Base-by-base conservation (phyloP, 2,329 filamentous ascomycete species). In the Rasamsonia emersonii region DNA sequence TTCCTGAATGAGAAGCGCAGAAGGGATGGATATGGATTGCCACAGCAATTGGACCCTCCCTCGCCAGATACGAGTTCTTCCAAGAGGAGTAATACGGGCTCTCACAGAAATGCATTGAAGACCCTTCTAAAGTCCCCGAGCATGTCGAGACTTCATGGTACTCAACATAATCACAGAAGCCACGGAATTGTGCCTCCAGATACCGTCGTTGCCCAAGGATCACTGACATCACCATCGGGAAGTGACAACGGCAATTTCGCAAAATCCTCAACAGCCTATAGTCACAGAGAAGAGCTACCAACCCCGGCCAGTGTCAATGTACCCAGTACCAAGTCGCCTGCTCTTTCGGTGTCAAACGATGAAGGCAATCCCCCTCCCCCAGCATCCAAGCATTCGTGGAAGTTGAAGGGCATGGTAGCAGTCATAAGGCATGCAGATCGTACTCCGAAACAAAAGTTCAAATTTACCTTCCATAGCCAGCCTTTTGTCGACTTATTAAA, bases 381-480 rank as follows among this genome's bases (percentile, higher is more conserved):
- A 26, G 80, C 81, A 2, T 77, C 77, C 0, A 95, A 95, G 49
- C 86, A 93, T 51, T 86, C 91, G 8, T 98, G 91, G 91, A 96
- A 94, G 58, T 68, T 98, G 32, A 98, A 98, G 62, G 91, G 91
- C 9, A 88, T 98, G 62, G 89, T 98, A 1, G 89, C 88, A 2
- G 91, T 98, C 10, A 86, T 98, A 43, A 78, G 91, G 17, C 91
- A 98, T 59, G 93, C 93, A 3, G 91, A 98, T 62, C 81, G 91
- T 35, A 98, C 91, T 1, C 91, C 91, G 2, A 98, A 98, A 62
- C 91, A 98, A 51, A 98, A 98, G 56, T 95, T 95, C 70, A 98
- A 98, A 56, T 98, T 96, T 50, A 98, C 91, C 0, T 96, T 98
- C 49, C 91, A 98, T 53, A 93, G 86, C 0, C 85, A 88, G 41